Base-by-base conservation (phyloP, 192 early-diverging fungal genomes). In the Coemansia sp. region DNA sequence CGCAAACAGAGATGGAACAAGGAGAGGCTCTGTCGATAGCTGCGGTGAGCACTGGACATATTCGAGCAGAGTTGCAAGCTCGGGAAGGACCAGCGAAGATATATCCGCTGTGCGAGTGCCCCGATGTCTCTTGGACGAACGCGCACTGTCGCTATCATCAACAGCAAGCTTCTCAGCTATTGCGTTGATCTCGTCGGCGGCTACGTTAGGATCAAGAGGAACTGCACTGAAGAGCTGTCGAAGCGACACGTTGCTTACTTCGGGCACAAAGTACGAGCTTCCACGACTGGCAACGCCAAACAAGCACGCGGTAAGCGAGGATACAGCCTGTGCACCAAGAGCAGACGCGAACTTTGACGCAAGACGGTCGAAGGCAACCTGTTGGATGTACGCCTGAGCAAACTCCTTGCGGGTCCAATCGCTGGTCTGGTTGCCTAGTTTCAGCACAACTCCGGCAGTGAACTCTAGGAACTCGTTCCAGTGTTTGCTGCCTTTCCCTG, bases 1-100 rank as follows among this genome's bases (percentile, higher is more conserved):
- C 49, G 89, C 85, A 62, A 93, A 93, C 66, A 96, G 79, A 5
- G 87, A 81, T 10, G 85, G 86, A 13, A 89, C 81, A 40, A 92
- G 82, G 22, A 81, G 67, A 17, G 81, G 63, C 32, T 81, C 85
- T 19, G 80, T 66, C 0, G 64, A 63, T 49, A 91, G 81, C 38
- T 69, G 50, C 2, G 71, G 55, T 56, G 87, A 87, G 81, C 83
- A 85, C 76, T 93, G 87, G 38, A 94, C 63, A 20, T 90, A 63
- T 82, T 97, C 95, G 50, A 97, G 81, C 42, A 91, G 68, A 23
- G 89, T 76, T 22, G 89, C 74, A 29, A 89, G 81, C 53, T 84
- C 83, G 17, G 87, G 79, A 32, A 89, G 78, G 5, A 52, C 49
- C 56, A 64, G 45, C 46, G 83, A 67, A 17, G 80, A 69, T 0